Evolutionary conservation across 2,329 filamentous ascomycete species (phyloP).

Genomic region (Pestalotiopsis sp.): DNA sequence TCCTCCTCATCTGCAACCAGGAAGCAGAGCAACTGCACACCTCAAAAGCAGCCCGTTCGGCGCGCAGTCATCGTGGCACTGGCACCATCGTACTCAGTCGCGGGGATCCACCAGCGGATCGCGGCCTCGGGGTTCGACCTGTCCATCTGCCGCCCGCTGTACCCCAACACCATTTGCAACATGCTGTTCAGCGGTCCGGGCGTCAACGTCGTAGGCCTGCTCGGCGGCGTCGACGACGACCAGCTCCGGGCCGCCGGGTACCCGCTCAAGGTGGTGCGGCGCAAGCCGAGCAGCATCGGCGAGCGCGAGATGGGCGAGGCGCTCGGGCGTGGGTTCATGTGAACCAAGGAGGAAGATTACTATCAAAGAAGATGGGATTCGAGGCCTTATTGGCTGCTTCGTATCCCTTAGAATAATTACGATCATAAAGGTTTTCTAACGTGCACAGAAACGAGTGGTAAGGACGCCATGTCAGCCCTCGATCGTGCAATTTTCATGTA

Average conservation of each 20-base stretch:
- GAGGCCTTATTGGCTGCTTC: no score
- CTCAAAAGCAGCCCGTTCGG: conserved; percentile 2
- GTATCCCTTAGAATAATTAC: neutral
- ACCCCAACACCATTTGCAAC: neutral
- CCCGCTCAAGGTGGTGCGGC: neutral
- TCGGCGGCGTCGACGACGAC: conserved; percentile 10
- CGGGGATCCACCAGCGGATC: conserved; percentile 7
- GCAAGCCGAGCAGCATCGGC: conserved; percentile 8
- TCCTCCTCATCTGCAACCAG: neutral
- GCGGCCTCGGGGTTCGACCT: conserved; percentile 10
- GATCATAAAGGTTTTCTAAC: neutral
- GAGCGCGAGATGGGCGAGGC: conserved; percentile 5
- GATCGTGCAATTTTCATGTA: neutral
- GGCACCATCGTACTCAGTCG: neutral
- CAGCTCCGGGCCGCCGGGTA: conserved; percentile 7
- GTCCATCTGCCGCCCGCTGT: conserved; percentile 2
- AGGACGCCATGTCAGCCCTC: neutral
- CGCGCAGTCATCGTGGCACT: conserved; percentile 10
- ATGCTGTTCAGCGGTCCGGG: conserved; percentile 12
- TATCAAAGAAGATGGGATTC: neutral
- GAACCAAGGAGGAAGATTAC: neutral
- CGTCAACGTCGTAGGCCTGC: conserved; percentile 9
- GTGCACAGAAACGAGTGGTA: neutral
- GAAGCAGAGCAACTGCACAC: neutral
- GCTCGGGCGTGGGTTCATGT: neutral